phyloP scores from a whole-genome alignment of 2,329 filamentous ascomycete species.

The Sarocladium kiliense region DNA sequence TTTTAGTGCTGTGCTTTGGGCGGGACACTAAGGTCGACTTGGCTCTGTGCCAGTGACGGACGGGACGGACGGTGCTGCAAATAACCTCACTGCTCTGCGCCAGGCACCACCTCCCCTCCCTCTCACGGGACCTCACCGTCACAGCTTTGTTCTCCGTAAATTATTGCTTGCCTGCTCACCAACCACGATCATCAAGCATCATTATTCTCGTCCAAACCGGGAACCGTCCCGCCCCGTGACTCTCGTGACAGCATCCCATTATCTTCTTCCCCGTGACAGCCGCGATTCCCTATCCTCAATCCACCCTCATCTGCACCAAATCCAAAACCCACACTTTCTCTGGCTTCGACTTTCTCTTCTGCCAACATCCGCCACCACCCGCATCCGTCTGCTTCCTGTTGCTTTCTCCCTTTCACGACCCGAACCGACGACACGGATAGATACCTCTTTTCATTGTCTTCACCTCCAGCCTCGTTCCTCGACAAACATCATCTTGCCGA shows the following conservation, averaged over 20 bases:
- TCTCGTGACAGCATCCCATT: constrained; percentile 1
- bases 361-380: neutral
- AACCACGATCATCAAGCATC: neutral
- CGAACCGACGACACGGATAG: neutral
- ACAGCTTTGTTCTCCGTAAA: neutral
- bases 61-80: neutral
- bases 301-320: neutral
- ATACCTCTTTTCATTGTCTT: neutral
- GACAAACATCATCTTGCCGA: neutral
- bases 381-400: neutral
- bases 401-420: neutral
- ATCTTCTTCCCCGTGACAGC: neutral
- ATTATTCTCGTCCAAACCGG: neutral
- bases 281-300: neutral
- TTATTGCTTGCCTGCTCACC: neutral
- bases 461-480: neutral
- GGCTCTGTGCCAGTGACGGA: neutral
- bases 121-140: no score
- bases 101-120: neutral
- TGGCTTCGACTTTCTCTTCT: constrained; percentile 5
- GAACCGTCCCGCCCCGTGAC: constrained; percentile 5
- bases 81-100: neutral
- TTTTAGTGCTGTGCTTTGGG: no score
- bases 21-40: no score
- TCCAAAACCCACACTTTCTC: constrained; percentile 3